Percentiles rank a stretch among this genome's conserved stretches.
Conservation (phyloP, 2,329 filamentous ascomycete genomes). For the Aspergillus quadricinctus region DNA sequence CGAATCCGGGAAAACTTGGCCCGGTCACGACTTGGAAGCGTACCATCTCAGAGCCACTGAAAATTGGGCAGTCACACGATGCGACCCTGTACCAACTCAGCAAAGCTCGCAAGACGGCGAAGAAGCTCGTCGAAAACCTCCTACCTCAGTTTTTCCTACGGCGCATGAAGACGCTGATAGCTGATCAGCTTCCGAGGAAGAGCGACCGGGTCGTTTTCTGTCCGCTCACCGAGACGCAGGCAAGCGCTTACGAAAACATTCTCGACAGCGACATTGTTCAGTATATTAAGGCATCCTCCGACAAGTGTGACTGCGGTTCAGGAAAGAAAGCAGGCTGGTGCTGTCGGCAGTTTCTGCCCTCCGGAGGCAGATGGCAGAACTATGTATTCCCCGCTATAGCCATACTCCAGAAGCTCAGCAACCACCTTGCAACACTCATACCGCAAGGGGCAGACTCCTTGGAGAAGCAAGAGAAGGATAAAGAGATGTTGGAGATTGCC, state of each 20-base stretch:
- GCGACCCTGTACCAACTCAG: conserved; percentile 80
- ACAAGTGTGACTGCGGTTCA: conserved; percentile 66
- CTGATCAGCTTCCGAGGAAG: conserved; percentile 90
- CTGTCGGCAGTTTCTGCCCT: conserved; percentile 59
- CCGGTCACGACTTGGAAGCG: conserved; percentile 71
- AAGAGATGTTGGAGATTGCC: conserved; percentile 68
- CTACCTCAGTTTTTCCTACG: conserved; percentile 86
- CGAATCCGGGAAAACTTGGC: conserved; percentile 72
- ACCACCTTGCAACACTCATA: conserved; percentile 85
- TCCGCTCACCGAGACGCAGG: conserved; percentile 76
- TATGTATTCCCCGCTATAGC: conserved; percentile 82
- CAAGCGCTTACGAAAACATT: conserved; percentile 76
- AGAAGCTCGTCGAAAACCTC: conserved; percentile 79
- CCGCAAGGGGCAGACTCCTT: conserved; percentile 60
- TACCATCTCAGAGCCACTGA: conserved; percentile 73
- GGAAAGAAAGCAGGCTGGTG: conserved; percentile 76
- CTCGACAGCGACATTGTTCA: conserved; percentile 67
- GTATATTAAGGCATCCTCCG: conserved; percentile 62
- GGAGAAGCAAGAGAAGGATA: conserved; percentile 73
- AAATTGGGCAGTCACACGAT: conserved; percentile 86
- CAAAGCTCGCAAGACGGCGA: conserved; percentile 72
- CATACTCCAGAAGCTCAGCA: conserved; percentile 80
- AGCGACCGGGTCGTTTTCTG: conserved; percentile 93
- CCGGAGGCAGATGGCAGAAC: conserved; percentile 65
- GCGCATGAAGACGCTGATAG: conserved; percentile 88